Evolutionary conservation across 2,329 filamentous ascomycete genomes (phyloP), one percentile per base, ranked within the genome.

Genomic region (Colletotrichum liriopes): DNA sequence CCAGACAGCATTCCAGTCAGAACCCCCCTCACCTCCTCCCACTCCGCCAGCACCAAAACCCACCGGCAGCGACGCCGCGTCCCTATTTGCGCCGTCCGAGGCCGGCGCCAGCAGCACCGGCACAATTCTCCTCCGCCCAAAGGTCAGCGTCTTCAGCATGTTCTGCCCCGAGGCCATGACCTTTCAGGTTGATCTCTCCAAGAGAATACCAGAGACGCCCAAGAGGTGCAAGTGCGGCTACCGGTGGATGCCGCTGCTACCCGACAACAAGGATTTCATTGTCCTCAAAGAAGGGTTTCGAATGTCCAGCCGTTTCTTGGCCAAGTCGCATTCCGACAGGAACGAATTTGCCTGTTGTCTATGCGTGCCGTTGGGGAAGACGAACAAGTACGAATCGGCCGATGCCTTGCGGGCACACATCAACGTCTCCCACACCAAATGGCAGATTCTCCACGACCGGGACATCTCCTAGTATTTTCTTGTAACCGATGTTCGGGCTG

Each of bases 371-470:
- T 81, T 75, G 54, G 83, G 82, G 7, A 77, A 74, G 56, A 81
- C 79, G 1, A 78, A 81, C 55, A 81, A 77, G 5, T 84, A 81
- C 56, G 77, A 74, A 5, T 78, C 75, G 8, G 77, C 78, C 5
- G 77, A 78, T 47, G 74, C 75, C 7, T 76, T 84, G 64, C 76
- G 76, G 41, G 75, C 75, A 35, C 82, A 84, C 68, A 81, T 84
- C 74, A 82, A 83, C 65, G 64, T 75, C 1, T 75, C 74, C 14
- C 82, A 85, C 71, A 79, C 79, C 35, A 84, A 84, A 75, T 84
- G 83, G 83, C 82, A 84, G 77, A 79, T 85, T 71, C 78, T 84
- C 35, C 83, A 84, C 61, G 82, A 84, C 70, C 51, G 71, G 23
- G 71, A 73, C 37, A 73, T 73, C 7, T n/a, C 47, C 23, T 73